Evolutionary conservation across 179 eudicot genomes (phyloP).

Genomic region (Nepenthes alata): DNA sequence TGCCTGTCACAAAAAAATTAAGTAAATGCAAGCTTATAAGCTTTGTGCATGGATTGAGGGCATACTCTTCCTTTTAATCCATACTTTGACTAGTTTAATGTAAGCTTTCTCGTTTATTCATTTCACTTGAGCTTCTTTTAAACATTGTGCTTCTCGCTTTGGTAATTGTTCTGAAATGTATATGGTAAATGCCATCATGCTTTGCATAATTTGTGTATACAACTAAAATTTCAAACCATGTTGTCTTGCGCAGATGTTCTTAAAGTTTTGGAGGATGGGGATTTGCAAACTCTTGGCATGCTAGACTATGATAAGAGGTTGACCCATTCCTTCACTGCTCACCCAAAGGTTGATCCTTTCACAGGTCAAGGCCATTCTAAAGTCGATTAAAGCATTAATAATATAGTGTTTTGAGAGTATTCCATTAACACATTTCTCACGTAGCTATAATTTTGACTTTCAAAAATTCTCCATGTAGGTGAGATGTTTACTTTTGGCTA

Average conservation of each 20-base stretch:
- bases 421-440: neutral
- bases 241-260: slow-evolving; percentile 27
- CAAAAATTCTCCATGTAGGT: slow-evolving; percentile 21
- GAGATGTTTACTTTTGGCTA: slow-evolving; percentile 60
- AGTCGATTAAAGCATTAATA: neutral
- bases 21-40: no score
- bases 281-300: slow-evolving; percentile 49
- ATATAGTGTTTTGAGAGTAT: neutral
- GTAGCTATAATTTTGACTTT: neutral
- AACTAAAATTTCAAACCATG: slow-evolving; percentile 1
- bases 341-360: slow-evolving; percentile 55
- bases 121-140: no score
- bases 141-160: no score
- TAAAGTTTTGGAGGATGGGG: slow-evolving; percentile 53
- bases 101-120: no score
- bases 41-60: no score
- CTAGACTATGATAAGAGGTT: slow-evolving; percentile 53
- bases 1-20: no score
- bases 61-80: no score
- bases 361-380: slow-evolving; percentile 24
- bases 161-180: no score
- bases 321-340: slow-evolving; percentile 49
- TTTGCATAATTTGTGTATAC: neutral
- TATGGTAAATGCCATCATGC: no score
- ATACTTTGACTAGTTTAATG: no score